Evolutionary conservation across 1,139 yeast species (phyloP).

Genomic region (Spencermartinsiella ligniputridi): DNA sequence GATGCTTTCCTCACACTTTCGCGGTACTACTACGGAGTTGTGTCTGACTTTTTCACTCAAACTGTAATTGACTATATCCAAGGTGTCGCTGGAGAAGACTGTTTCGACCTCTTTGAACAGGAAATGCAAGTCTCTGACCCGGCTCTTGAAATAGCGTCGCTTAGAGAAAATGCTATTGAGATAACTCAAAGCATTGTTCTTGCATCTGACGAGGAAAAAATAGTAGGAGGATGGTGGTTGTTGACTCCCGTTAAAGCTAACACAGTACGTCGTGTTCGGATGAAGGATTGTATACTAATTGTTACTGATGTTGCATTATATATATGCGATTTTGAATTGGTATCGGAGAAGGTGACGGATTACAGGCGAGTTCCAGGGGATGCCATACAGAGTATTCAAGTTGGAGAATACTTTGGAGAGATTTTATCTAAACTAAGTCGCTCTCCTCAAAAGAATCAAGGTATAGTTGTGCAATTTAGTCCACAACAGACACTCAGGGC

Average conservation of each 20-base stretch:
- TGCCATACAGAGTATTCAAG: conserved; percentile 15
- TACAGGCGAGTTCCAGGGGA: conserved; percentile 18
- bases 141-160: conserved; percentile 25
- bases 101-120: conserved; percentile 39
- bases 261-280: conserved; percentile 13
- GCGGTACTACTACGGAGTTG: conserved; percentile 39
- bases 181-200: conserved; percentile 3
- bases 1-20: conserved; percentile 41
- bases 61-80: conserved; percentile 38
- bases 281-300: conserved; percentile 21
- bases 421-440: conserved; percentile 29
- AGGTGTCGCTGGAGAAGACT: conserved; percentile 33
- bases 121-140: conserved; percentile 35
- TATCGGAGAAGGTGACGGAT: conserved; percentile 21
- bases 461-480: conserved; percentile 22
- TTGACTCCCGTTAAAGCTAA: conserved; percentile 12
- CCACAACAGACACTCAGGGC: not conserved
- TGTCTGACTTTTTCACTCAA: conserved; percentile 41
- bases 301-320: conserved; percentile 22
- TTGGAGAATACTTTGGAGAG: conserved; percentile 22
- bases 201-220: conserved; percentile 14
- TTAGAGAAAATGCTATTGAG: conserved; percentile 8
- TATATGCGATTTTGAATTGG: conserved; percentile 23
- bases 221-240: conserved; percentile 25
- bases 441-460: conserved; percentile 19